Evolutionary conservation across 2,329 filamentous ascomycete genomes (phyloP).

Genomic region (Geosmithia putterillii): DNA sequence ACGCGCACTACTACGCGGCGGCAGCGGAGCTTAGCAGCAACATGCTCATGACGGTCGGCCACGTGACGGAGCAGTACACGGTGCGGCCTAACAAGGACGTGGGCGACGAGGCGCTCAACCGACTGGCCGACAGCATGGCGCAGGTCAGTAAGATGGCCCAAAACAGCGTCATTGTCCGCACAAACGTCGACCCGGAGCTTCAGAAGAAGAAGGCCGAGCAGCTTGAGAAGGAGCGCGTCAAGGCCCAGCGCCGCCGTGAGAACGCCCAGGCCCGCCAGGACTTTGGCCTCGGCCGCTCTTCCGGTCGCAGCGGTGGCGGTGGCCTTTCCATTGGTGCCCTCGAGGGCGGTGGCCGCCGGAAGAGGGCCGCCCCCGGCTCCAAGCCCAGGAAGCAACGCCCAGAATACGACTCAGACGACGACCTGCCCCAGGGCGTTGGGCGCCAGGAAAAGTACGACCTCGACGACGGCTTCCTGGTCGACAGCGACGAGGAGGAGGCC

Average conservation of each 20-base stretch:
- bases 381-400: conserved; percentile 41
- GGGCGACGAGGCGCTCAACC: conserved; percentile 59
- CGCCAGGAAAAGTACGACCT: conserved; percentile 67
- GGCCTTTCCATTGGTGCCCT: conserved; percentile 58
- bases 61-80: conserved; percentile 61
- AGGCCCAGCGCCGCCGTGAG: conserved; percentile 53
- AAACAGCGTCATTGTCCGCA: conserved; percentile 55
- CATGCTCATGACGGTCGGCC: conserved; percentile 60
- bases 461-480: conserved; percentile 67
- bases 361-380: conserved; percentile 38
- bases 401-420: conserved; percentile 70
- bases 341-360: conserved; percentile 45
- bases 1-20: conserved; percentile 66
- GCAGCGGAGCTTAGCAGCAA: conserved; percentile 58
- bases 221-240: conserved; percentile 61
- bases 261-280: conserved; percentile 54
- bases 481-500: conserved; percentile 59
- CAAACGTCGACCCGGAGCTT: conserved; percentile 63
- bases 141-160: conserved; percentile 45
- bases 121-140: conserved; percentile 55
- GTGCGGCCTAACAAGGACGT: conserved; percentile 55
- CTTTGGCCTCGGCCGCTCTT: conserved; percentile 31
- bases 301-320: conserved; percentile 30
- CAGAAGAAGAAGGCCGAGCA: conserved; percentile 62
- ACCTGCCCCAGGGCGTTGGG: conserved; percentile 39